A percentile compares a stretch with the other conserved stretches of the same genome.
Evolutionary conservation across 2,329 filamentous ascomycete genomes (phyloP).

Genomic region (Pezicula rhizophila): DNA sequence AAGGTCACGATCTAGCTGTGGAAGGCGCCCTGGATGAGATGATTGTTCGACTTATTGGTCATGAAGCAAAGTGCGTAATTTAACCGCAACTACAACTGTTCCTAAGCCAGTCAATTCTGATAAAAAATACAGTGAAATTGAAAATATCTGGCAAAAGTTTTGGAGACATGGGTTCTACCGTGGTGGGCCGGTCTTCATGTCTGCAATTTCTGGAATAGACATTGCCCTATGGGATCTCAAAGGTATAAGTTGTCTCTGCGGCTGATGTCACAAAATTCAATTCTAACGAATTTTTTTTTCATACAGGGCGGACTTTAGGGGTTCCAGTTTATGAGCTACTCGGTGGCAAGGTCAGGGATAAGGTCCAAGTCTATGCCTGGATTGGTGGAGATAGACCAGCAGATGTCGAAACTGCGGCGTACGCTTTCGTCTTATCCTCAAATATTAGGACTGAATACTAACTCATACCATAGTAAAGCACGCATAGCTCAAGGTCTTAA

Average conservation of each 20-base stretch:
- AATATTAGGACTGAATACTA: neutral
- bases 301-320: slow-evolving; percentile 45
- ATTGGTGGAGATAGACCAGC: slow-evolving; percentile 68
- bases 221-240: slow-evolving; percentile 57
- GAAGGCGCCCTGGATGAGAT: slow-evolving; percentile 68
- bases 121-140: slow-evolving; percentile 54
- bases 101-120: neutral
- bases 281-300: too few relatives aligned
- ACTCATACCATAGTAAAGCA: slow-evolving; percentile 36
- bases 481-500: slow-evolving; percentile 57
- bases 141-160: slow-evolving; percentile 72
- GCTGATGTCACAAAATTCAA: too few relatives aligned
- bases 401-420: slow-evolving; percentile 60
- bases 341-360: slow-evolving; percentile 66
- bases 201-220: slow-evolving; percentile 68
- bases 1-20: slow-evolving; percentile 68
- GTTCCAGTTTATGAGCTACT: slow-evolving; percentile 70
- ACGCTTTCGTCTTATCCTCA: slow-evolving; percentile 18
- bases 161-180: slow-evolving; percentile 71
- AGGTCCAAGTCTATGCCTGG: slow-evolving; percentile 70
- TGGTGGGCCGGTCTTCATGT: slow-evolving; percentile 76
- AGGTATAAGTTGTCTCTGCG: too few relatives aligned
- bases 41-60: slow-evolving; percentile 53
- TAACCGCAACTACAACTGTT: neutral
- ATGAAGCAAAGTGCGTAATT: slow-evolving; percentile 59